These are phyloP conservation scores for Hymenoscyphus fraxineus DNA, from an alignment of 2,329 filamentous ascomycete genomes.

Conservation along the genomic window DNA sequence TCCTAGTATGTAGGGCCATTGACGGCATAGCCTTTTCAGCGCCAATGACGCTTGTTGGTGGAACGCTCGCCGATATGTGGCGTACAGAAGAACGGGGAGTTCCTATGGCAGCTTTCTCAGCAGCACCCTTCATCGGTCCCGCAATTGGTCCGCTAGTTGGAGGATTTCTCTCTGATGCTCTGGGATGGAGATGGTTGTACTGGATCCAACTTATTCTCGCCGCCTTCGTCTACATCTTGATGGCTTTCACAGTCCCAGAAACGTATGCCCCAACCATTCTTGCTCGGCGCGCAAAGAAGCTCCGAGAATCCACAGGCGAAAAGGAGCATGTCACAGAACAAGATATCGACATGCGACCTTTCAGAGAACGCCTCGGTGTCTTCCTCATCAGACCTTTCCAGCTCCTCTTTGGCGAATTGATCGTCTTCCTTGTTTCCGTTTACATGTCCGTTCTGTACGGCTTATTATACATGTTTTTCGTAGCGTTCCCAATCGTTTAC, in stretches of 20 bases:
- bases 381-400: slow-evolving; percentile 82
- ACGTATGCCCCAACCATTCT: slow-evolving; percentile 83
- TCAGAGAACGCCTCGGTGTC: slow-evolving; percentile 64
- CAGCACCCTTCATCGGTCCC: slow-evolving; percentile 78
- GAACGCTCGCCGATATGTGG: slow-evolving; percentile 82
- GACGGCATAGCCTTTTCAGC: slow-evolving; percentile 82
- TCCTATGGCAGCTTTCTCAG: slow-evolving; percentile 81
- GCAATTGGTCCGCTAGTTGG: slow-evolving; percentile 74
- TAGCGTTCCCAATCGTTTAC: slow-evolving; percentile 62
- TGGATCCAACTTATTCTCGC: slow-evolving; percentile 81
- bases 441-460: slow-evolving; percentile 76
- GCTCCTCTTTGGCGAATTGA: slow-evolving; percentile 77
- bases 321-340: slow-evolving; percentile 70
- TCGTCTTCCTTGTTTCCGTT: slow-evolving; percentile 76
- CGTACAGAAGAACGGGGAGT: slow-evolving; percentile 77
- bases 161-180: slow-evolving; percentile 67
- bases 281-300: slow-evolving; percentile 62
- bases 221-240: slow-evolving; percentile 65
- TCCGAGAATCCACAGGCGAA: slow-evolving; percentile 66
- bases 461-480: slow-evolving; percentile 48
- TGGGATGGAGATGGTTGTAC: slow-evolving; percentile 80
- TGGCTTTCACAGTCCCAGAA: slow-evolving; percentile 85
- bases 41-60: slow-evolving; percentile 81
- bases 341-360: slow-evolving; percentile 69
- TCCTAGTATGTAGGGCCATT: slow-evolving; percentile 72